Conservation (phyloP, 768 basidiomycete species). For the Baorangia bicolor region DNA sequence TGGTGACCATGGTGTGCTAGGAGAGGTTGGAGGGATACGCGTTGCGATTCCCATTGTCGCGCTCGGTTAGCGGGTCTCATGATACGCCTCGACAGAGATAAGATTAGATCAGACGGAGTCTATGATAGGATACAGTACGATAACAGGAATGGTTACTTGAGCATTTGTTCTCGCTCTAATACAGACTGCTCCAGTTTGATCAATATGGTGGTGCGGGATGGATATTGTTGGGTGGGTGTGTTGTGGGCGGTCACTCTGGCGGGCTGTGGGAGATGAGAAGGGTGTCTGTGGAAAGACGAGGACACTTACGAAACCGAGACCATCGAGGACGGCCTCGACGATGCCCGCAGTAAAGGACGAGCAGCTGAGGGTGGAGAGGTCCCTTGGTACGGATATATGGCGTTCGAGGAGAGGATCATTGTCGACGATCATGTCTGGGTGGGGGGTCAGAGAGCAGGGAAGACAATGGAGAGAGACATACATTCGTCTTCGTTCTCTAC, state of each 20-base stretch:
- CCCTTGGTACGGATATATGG: slow-evolving; percentile 89
- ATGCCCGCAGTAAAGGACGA: slow-evolving; percentile 98
- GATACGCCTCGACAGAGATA: slow-evolving; percentile 1
- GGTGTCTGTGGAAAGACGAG: background rate
- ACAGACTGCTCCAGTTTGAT: slow-evolving; percentile 95
- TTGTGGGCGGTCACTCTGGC: slow-evolving; percentile 95
- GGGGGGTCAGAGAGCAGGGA: slow-evolving; percentile 1
- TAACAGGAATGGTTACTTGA: slow-evolving; percentile 49
- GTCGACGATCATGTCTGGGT: slow-evolving; percentile 93
- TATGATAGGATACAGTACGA: slow-evolving; percentile 1
- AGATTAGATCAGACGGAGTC: slow-evolving; percentile 15
- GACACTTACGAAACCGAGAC: slow-evolving; percentile 84
- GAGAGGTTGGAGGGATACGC: background rate
- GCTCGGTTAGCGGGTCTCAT: background rate
- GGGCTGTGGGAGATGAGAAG: slow-evolving; percentile 54
- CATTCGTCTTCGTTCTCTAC: slow-evolving; percentile 98
- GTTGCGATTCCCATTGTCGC: background rate
- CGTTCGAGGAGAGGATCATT: slow-evolving; percentile 93
- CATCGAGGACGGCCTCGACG: slow-evolving; percentile 95
- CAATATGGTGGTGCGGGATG: slow-evolving; percentile 90
- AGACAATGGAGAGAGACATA: slow-evolving; percentile 33
- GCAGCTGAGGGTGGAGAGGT: slow-evolving; percentile 91
- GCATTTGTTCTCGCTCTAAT: slow-evolving; percentile 88
- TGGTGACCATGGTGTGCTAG: slow-evolving; percentile 46
- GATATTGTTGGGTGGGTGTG: slow-evolving; percentile 78